Base-by-base conservation (phyloP, 108 stramenopile species). In the Pseudonitzschia pungens region DNA sequence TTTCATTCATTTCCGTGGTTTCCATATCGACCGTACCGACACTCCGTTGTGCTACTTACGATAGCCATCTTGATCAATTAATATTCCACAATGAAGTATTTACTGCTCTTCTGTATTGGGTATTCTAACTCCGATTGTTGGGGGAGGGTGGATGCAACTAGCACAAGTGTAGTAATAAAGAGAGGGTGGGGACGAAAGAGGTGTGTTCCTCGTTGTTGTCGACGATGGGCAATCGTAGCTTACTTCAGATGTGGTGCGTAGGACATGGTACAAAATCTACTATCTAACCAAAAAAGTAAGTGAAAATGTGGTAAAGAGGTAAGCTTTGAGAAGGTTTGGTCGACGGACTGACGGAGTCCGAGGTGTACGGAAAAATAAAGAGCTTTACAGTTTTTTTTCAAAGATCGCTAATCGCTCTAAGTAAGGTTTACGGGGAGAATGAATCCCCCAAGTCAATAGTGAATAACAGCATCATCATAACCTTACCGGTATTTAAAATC, bases 221-320 rank as follows among this genome's bases (percentile, higher is more conserved):
- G 15, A 58, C 57, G 57, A 58, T 58, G 26, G 50, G 50, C 50
- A 10, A 4, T 51, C 50, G 6, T n/a, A 3, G 16, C n/a, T 51
- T 51, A 16, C 36, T 36, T 36, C 36, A 6, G 2, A 54, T 54
- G 29, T 58, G 57, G 26, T 33, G 31, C 24, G 57, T 58, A 58
- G 57, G 27, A 0, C 9, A 9, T 26, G 14, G 57, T 58, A 58
- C 57, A 58, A 58, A 21, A 16, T 22, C 57, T 58, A 58, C 57
- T n/a, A 26, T 7, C 57, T 15, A 0, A 58, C 57, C 10, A 58
- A 58, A 58, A 26, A 58, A 58, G 57, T 58, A 58, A 58, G 57
- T 58, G 57, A 58, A 26, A 58, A 58, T 54, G 53, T 54, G 53
- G 53, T 54, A 54, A 36, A 54, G 57, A 58, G 5, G 57, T 58